Evolutionary conservation across 208 protist species (phyloP).

Genomic region (Acanthamoeba healyi): DNA sequence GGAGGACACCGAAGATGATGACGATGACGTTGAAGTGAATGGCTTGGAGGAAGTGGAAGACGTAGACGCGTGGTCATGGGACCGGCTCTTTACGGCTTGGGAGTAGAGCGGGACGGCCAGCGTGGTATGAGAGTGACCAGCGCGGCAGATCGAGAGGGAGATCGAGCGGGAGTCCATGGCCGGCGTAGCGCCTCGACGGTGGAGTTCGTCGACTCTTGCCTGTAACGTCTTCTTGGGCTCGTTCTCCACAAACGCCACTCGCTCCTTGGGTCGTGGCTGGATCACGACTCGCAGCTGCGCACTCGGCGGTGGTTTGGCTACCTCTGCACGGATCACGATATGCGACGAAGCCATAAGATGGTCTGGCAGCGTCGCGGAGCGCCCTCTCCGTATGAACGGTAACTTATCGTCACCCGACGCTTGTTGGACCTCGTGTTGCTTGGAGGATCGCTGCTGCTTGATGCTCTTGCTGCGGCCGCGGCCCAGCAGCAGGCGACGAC

Average conservation of each 20-base stretch:
- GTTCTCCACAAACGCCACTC: background rate
- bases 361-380: background rate
- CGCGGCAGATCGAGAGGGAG: background rate
- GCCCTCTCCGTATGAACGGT: background rate
- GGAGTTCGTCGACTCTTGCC: background rate
- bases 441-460: background rate
- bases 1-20: background rate
- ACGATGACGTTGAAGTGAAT: background rate
- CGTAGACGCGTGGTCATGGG: background rate
- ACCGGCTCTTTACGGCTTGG: background rate
- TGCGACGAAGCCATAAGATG: background rate
- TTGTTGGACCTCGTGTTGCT: too few species aligned
- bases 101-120: background rate
- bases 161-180: background rate
- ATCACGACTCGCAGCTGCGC: background rate
- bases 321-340: too few species aligned
- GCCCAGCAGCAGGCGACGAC: background rate
- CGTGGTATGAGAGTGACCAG: background rate
- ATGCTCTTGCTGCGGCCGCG: background rate
- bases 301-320: background rate
- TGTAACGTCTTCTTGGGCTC: background rate
- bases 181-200: too few species aligned
- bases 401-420: background rate
- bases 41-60: background rate
- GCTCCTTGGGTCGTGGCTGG: background rate